Conservation (phyloP, 805 yeast genomes). For the Candida chilensis region DNA sequence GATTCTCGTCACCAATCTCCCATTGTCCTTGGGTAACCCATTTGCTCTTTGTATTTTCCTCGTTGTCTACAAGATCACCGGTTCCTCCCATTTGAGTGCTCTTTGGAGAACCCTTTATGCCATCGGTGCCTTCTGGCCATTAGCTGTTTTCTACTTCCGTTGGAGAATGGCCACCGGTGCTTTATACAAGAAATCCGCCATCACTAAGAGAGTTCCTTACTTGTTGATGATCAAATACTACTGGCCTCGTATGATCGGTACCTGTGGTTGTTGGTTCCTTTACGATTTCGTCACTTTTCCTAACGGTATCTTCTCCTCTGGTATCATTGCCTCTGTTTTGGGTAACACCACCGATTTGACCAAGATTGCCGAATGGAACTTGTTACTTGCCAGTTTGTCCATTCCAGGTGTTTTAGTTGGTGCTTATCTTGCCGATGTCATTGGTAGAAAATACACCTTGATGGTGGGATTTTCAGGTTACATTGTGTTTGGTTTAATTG, state of each 20-base stretch:
- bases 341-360: constrained; percentile 19
- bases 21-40: constrained; percentile 38
- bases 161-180: constrained; percentile 33
- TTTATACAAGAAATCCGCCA: constrained; percentile 32
- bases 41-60: constrained; percentile 34
- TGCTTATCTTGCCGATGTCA: constrained; percentile 24
- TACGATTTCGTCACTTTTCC: constrained; percentile 61
- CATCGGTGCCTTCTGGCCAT: constrained; percentile 39
- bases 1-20: constrained; percentile 33
- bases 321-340: constrained; percentile 35
- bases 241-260: constrained; percentile 41
- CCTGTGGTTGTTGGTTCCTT: constrained; percentile 52
- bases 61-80: constrained; percentile 32
- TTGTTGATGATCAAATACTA: constrained; percentile 30
- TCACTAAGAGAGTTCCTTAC: constrained; percentile 20
- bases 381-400: constrained; percentile 27
- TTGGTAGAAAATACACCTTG: constrained; percentile 32
- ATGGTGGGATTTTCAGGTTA: constrained; percentile 34
- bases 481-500: constrained; percentile 33
- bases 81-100: constrained; percentile 16
- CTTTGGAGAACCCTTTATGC: constrained; percentile 42
- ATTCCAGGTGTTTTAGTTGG: constrained; percentile 36
- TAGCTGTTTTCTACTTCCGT: constrained; percentile 33
- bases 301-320: constrained; percentile 46
- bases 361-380: constrained; percentile 35